Evolutionary conservation across 257 asterid genomes (phyloP), one percentile per base, ranked within the genome.

Genomic region (Apocynum venetum): DNA sequence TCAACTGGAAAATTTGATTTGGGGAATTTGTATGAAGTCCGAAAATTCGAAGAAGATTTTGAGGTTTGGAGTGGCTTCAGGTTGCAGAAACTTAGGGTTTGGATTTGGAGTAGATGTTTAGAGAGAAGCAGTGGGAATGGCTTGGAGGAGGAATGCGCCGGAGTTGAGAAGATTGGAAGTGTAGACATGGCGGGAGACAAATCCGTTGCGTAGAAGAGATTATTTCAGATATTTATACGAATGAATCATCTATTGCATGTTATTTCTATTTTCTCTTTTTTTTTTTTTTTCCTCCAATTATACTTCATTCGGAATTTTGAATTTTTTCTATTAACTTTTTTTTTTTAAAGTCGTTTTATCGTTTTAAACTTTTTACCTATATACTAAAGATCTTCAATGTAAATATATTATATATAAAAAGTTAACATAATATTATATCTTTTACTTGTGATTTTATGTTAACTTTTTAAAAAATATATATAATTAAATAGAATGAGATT

Each of bases 111-210:
- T 74, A 56, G 85, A 13, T 83, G 87, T 59, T 36, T 80, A 78
- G 72, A 61, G 4, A 78, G 85, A 41, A 81, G 80, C 79, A 82
- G 74, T 78, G 88, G 80, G 76, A 81, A 72, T 67, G 69, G 80
- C 36, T 52, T 82, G 80, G 72, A 51, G 83, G 69, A 74, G 49
- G 57, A 75, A 4, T 2, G 25, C 53, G 14, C 73, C 53, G 51
- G 65, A 25, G 79, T 49, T 66, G 72, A 52, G 86, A 69, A 77
- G 69, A 80, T 4, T n/a, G 85, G 72, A 88, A 82, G 80, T 3
- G 91, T 53, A 70, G 85, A 36, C 94, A 92, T 91, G 97, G 96
- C 96, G 97, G 96, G 96, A 91, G 90, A 76, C 67, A 57, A 51
- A 60, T 53, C 6, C 61, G 4, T 31, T 4, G 11, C 0, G n/a